These are phyloP conservation scores for Cyclospora cayetanensis DNA, from an alignment of 169 alveolate species.

Conservation along the genomic window DNA sequence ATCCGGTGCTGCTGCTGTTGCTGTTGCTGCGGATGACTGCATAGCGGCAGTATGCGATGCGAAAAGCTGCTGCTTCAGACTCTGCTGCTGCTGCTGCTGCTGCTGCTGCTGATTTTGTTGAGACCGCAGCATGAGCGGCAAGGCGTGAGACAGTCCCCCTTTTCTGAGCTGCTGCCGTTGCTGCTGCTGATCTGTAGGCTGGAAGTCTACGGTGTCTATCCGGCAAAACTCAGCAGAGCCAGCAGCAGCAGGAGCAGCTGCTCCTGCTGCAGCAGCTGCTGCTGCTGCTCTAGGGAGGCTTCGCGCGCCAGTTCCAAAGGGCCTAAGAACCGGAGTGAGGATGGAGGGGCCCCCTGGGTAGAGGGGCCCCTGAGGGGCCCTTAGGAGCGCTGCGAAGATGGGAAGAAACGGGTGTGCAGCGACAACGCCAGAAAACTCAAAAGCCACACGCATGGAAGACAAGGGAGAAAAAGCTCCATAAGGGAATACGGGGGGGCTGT, in stretches of 20 bases:
- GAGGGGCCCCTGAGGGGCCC: background rate
- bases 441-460: slow-evolving; percentile 51
- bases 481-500: slow-evolving; percentile 43
- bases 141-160: background rate
- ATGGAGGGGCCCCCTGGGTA: background rate
- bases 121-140: background rate
- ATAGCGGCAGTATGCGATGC: background rate
- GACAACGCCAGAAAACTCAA: slow-evolving; percentile 55
- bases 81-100: slow-evolving; percentile 5
- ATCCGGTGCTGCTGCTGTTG: slow-evolving; percentile 31
- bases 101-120: slow-evolving; percentile 16
- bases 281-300: slow-evolving; percentile 41
- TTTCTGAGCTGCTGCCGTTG: background rate
- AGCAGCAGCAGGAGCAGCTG: background rate
- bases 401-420: slow-evolving; percentile 66
- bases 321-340: slow-evolving; percentile 39
- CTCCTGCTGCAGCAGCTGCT: background rate
- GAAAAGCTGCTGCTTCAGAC: background rate
- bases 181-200: background rate
- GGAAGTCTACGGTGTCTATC: background rate
- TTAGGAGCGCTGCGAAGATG: slow-evolving; percentile 53
- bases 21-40: background rate
- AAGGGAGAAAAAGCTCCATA: slow-evolving; percentile 45
- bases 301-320: slow-evolving; percentile 64
- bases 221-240: background rate